Conservation (phyloP, 805 yeast genomes). For the Teunomyces panamensis region DNA sequence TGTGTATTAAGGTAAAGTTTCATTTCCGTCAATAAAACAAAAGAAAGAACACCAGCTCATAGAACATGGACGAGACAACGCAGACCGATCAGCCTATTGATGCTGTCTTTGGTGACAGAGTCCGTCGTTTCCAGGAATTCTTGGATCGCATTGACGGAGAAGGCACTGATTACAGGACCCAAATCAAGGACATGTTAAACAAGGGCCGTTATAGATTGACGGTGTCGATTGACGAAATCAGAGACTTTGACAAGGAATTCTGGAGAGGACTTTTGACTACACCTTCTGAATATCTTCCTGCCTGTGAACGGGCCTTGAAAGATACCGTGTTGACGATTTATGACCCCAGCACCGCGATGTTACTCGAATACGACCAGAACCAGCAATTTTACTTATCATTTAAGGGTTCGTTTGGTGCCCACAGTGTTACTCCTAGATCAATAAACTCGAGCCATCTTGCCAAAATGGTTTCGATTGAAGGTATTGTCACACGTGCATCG, state of each 20-base stretch:
- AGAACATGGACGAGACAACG: slow-evolving; percentile 21
- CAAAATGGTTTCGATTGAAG: slow-evolving; percentile 83
- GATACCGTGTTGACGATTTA: slow-evolving; percentile 75
- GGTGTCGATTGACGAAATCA: slow-evolving; percentile 80
- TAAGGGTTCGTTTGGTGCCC: slow-evolving; percentile 88
- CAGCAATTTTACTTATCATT: slow-evolving; percentile 74
- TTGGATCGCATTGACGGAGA: slow-evolving; percentile 53
- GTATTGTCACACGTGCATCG: slow-evolving; percentile 92
- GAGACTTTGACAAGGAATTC: slow-evolving; percentile 74
- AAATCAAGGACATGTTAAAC: slow-evolving; percentile 69
- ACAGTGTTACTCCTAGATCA: slow-evolving; percentile 83
- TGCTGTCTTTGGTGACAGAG: slow-evolving; percentile 72
- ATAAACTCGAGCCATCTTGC: slow-evolving; percentile 75
- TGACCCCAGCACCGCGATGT: slow-evolving; percentile 56
- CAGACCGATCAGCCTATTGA: slow-evolving; percentile 35
- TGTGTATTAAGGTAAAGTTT: not conserved
- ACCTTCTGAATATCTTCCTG: slow-evolving; percentile 86
- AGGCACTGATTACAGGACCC: slow-evolving; percentile 62
- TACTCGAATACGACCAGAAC: slow-evolving; percentile 50
- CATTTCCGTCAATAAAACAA: not conserved
- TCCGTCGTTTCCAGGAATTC: slow-evolving; percentile 85
- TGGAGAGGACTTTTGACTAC: slow-evolving; percentile 72
- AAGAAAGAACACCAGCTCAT: not conserved
- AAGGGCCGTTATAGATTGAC: slow-evolving; percentile 63
- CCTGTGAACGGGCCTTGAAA: slow-evolving; percentile 81